phyloP scores from a whole-genome alignment of 164 flowering plant genomes.

The Vitis vinifera region DNA sequence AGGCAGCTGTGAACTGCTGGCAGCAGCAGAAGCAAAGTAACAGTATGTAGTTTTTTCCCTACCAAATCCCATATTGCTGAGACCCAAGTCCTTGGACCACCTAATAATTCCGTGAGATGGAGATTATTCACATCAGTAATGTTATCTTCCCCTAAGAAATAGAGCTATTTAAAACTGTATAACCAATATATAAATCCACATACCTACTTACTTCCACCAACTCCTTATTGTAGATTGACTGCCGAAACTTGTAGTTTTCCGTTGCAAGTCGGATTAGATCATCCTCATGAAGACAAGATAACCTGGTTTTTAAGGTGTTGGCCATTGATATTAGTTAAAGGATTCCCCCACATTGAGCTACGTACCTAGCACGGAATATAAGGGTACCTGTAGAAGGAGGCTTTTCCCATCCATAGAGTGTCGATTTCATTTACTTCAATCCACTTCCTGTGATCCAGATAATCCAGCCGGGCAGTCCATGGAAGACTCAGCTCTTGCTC shows the following conservation, averaged over 20 bases:
- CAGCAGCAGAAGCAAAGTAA: constrained; percentile 30
- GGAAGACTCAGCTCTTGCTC: constrained; percentile 31
- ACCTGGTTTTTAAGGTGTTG: constrained; percentile 16
- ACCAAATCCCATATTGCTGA: constrained; percentile 22
- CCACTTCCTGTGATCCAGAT: constrained; percentile 37
- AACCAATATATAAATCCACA: too few relatives aligned
- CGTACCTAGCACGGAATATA: too few relatives aligned
- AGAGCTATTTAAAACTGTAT: too few relatives aligned
- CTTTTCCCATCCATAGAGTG: constrained; percentile 23
- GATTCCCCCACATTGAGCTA: too few relatives aligned
- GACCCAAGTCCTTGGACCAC: constrained; percentile 34
- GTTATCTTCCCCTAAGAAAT: too few relatives aligned
- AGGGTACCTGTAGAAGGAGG: constrained; percentile 18
- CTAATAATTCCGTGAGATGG: constrained; percentile 8
- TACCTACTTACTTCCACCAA: constrained; percentile 37
- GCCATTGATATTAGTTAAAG: too few relatives aligned
- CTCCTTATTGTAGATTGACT: constrained; percentile 28
- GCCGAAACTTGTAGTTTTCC: constrained; percentile 28
- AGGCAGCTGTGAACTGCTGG: constrained; percentile 13
- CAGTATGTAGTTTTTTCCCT: constrained; percentile 40
- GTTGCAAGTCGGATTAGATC: constrained; percentile 32
- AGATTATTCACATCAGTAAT: too few relatives aligned
- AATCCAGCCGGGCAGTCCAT: constrained; percentile 43
- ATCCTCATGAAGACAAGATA: constrained; percentile 12
- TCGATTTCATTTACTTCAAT: constrained; percentile 20